Base-by-base conservation (phyloP, 371 early-diverging fungal genomes). In the Nematocida major region DNA sequence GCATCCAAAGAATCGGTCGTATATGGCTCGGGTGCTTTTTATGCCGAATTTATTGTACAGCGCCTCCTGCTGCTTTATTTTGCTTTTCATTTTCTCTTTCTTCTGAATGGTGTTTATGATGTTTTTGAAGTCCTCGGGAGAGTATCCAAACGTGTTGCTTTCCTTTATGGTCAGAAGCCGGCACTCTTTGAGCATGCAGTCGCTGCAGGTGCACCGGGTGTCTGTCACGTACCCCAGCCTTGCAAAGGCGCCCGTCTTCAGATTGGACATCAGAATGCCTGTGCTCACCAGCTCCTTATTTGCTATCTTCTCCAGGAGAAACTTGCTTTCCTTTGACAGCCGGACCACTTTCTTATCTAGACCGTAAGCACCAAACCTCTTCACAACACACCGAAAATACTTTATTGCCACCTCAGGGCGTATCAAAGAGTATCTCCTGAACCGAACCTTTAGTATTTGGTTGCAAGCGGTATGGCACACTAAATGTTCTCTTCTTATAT, bases 1-100 rank as follows among this genome's bases (percentile, higher is more conserved):
- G 63, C 63, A 73, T 38, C 76, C 76, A 63, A 73, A 73, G 65
- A 63, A 73, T 45, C 76, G 49, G 34, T 24, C 26, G 38, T 63
- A 54, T n/a, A 73, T 15, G 13, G n/a, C 24, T 1, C 40, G 45
- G 3, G 36, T 59, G 15, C 32, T 61, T 13, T 62, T 24, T 22
- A 26, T 11, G 3, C 76, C 76, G 40, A 50, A 73, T 34, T 65
- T 62, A 38, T 73, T 53, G 34, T 63, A 73, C 32, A 28, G 40
- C 34, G 4, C 49, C 45, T 65, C 22, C 36, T 62, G 76, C 30
- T 50, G 18, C 26, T n/a, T 54, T 22, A 73, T 73, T 20, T 73
- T 73, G 1, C 34, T 32, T 3, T 69, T 39, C 18, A 73, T 38
- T 30, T 61, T 61, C 45, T 73, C 76, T 5, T 73, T 59, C 28